These are phyloP conservation scores for Hypoxylon fragiforme DNA, from an alignment of 495 filamentous ascomycete species.

Conservation along the genomic window DNA sequence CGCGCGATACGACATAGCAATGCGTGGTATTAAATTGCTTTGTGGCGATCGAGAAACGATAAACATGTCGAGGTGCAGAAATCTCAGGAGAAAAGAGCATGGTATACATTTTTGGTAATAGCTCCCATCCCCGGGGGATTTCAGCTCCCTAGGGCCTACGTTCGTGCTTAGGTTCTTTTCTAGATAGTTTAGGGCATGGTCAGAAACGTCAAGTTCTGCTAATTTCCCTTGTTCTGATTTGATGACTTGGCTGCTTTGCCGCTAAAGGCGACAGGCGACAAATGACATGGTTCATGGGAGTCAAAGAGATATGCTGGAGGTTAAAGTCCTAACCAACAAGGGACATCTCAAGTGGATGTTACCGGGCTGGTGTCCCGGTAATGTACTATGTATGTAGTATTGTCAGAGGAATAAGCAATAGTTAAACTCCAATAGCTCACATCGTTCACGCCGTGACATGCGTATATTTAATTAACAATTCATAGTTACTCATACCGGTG, in stretches of 20 bases:
- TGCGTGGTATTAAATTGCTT: constrained; percentile 15
- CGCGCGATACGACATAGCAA: constrained; percentile 13
- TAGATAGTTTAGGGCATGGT: too few relatives aligned
- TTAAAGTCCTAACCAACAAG: too few relatives aligned
- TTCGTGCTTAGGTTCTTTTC: too few relatives aligned
- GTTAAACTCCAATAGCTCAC: constrained; percentile 4
- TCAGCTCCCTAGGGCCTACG: too few relatives aligned
- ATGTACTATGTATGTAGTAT: too few relatives aligned
- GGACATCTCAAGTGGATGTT: constrained; percentile 3
- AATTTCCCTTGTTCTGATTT: constrained; percentile 4
- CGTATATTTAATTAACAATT: too few relatives aligned
- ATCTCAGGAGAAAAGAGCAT: background rate
- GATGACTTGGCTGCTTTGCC: constrained; percentile 14
- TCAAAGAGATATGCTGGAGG: too few relatives aligned
- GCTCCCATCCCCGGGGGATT: too few relatives aligned
- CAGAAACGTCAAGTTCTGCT: too few relatives aligned
- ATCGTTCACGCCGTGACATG: too few relatives aligned
- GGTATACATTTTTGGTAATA: too few relatives aligned
- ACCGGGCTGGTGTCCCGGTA: constrained; percentile 14
- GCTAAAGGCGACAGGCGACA: constrained; percentile 18
- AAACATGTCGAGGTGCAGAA: constrained; percentile 4
- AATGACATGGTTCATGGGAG: constrained; percentile 30
- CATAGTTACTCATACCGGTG: background rate
- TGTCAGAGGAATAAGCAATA: constrained; percentile 16
- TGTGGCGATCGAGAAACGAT: constrained; percentile 20